Conservation (phyloP, 1,284 basidiomycete genomes). For the Pseudomicrostroma phylloplanum region DNA sequence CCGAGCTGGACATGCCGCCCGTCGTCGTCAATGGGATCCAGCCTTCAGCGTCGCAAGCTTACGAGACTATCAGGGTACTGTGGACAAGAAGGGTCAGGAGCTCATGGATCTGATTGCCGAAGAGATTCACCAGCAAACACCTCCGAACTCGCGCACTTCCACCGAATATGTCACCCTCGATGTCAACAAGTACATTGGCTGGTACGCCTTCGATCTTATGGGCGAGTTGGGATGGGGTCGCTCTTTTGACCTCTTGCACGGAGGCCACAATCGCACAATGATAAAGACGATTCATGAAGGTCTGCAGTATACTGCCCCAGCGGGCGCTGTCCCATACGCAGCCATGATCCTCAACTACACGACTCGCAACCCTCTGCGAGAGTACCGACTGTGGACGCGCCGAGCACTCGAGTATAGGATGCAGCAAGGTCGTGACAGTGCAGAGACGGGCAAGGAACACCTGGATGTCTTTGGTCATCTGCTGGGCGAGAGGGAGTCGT, state of each 20-base stretch:
- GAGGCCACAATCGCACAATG: neutral
- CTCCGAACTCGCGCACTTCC: too few species aligned
- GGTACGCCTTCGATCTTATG: conserved; percentile 13
- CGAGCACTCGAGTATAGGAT: conserved; percentile 10
- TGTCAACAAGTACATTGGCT: conserved; percentile 7
- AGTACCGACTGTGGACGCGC: conserved; percentile 2
- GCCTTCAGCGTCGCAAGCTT: conserved; percentile 9
- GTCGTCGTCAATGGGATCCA: conserved; percentile 13
- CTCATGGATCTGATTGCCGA: conserved; percentile 5
- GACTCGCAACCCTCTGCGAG: neutral
- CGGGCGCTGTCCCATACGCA: conserved; percentile 11
- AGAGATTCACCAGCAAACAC: neutral
- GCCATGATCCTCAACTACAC: conserved; percentile 10
- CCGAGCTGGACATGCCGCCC: conserved; percentile 1
- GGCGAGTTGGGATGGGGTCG: conserved; percentile 10
- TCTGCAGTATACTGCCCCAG: too few species aligned
- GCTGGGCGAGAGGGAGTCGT: conserved; percentile 9
- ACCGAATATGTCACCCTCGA: neutral
- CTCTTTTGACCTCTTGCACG: conserved; percentile 9
- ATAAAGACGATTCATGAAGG: neutral
- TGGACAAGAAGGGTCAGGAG: neutral
- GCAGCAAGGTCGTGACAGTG: neutral
- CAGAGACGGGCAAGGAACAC: neutral
- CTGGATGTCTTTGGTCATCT: conserved; percentile 10
- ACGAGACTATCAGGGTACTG: conserved; percentile 1